Percentiles rank a stretch among this genome's conserved stretches.
These are phyloP conservation scores for Globisporangium okanoganense DNA, from an alignment of 352 stramenopile genomes.

Conservation along the genomic window DNA sequence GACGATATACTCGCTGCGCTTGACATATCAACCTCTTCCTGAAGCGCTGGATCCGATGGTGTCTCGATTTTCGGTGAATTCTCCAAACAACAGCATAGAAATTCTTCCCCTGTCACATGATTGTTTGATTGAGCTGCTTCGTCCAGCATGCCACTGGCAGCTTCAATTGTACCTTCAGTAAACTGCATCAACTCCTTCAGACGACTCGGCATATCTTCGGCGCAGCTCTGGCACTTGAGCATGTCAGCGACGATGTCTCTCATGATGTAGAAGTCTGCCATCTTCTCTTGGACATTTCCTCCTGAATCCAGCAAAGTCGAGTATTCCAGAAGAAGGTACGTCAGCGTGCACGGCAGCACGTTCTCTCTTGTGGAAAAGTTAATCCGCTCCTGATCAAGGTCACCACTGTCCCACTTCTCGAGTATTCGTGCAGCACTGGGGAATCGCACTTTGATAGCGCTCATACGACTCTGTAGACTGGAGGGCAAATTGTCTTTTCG, in stretches of 20 bases:
- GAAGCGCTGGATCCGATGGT: not conserved
- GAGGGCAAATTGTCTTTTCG: slow-evolving; percentile 42
- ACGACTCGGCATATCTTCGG: not conserved
- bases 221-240: not conserved
- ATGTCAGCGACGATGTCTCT: not conserved
- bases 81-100: not conserved
- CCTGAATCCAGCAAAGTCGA: not conserved
- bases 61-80: not conserved
- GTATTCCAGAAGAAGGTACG: slow-evolving; percentile 45
- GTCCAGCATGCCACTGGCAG: not conserved
- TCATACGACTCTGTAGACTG: slow-evolving; percentile 15
- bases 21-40: not conserved
- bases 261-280: not conserved
- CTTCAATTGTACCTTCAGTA: not conserved
- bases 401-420: slow-evolving; percentile 21
- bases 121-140: not conserved
- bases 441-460: slow-evolving; percentile 9
- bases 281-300: not conserved
- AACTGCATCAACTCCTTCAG: slow-evolving; percentile 2
- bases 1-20: not conserved
- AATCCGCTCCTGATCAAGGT: slow-evolving; percentile 13
- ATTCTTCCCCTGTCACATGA: not conserved
- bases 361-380: slow-evolving; percentile 38
- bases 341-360: slow-evolving; percentile 28
- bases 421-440: slow-evolving; percentile 19